A percentile compares a stretch with the other conserved stretches of the same genome.
Conservation (phyloP, 1,139 yeast genomes). For the Pichia sp. region DNA sequence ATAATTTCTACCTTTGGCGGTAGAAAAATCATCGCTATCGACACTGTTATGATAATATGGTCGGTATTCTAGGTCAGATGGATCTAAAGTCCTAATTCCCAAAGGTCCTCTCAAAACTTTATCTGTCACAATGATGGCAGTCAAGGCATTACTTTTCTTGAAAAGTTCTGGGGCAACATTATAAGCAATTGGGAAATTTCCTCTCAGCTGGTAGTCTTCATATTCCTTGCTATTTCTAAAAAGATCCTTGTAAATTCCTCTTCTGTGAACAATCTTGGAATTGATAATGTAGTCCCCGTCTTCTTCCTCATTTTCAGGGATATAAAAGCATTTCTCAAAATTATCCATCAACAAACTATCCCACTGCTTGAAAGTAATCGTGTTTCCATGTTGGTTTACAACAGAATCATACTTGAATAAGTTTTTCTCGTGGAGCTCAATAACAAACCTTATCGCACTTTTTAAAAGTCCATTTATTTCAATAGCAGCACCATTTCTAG, state of each 20-base stretch:
- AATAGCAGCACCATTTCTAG: constrained; percentile 95
- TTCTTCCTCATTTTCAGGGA: constrained; percentile 57
- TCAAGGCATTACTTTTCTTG: constrained; percentile 51
- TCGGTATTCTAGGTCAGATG: constrained; percentile 83
- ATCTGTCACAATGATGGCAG: constrained; percentile 71
- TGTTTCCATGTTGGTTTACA: constrained; percentile 50
- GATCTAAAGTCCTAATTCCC: constrained; percentile 91
- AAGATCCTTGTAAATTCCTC: constrained; percentile 91
- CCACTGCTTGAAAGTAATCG: constrained; percentile 62
- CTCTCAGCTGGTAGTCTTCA: constrained; percentile 90
- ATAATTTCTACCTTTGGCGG: constrained; percentile 92
- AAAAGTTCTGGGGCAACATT: constrained; percentile 91
- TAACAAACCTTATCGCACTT: constrained; percentile 76
- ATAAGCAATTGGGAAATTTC: constrained; percentile 91
- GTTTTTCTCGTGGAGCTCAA: constrained; percentile 50
- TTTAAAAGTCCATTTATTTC: constrained; percentile 88
- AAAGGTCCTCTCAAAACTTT: constrained; percentile 73
- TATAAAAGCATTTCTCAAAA: constrained; percentile 73
- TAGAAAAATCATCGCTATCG: constrained; percentile 82
- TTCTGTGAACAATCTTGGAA: constrained; percentile 64
- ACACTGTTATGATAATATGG: constrained; percentile 81
- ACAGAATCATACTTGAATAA: constrained; percentile 56
- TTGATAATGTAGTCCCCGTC: constrained; percentile 59
- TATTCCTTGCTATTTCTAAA: constrained; percentile 76
- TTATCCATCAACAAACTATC: constrained; percentile 59